phyloP scores from a whole-genome alignment of 169 alveolate genomes.

The Plasmodium berghei region DNA sequence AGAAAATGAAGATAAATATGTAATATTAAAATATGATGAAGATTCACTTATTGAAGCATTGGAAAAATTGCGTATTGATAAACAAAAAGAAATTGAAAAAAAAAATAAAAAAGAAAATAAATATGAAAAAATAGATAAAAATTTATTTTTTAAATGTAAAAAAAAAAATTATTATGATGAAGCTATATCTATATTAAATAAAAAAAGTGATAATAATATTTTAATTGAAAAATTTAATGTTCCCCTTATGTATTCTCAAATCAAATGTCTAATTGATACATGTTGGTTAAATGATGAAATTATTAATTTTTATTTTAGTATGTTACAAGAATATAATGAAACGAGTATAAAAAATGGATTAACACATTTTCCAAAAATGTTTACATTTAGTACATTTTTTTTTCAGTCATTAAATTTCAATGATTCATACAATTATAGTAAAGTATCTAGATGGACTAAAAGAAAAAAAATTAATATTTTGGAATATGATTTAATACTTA shows the following conservation, averaged over 20 bases:
- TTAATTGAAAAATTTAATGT: constrained; percentile 38
- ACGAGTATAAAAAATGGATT: constrained; percentile 17
- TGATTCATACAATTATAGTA: constrained; percentile 85
- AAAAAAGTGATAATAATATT: constrained; percentile 40
- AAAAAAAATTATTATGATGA: constrained; percentile 44
- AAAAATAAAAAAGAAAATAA: not conserved
- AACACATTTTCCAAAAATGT: constrained; percentile 78
- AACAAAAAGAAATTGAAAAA: not conserved
- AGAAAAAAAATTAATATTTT: constrained; percentile 88
- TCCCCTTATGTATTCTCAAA: constrained; percentile 43
- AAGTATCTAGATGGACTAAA: constrained; percentile 90
- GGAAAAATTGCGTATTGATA: constrained; percentile 54
- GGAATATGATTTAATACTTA: constrained; percentile 83
- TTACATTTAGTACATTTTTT: constrained; percentile 90
- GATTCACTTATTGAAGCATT: constrained; percentile 61
- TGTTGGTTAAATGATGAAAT: constrained; percentile 92
- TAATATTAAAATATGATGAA: constrained; percentile 60
- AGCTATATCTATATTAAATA: constrained; percentile 30
- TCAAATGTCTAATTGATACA: constrained; percentile 84
- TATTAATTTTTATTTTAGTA: constrained; percentile 88
- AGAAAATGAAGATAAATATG: constrained; percentile 26
- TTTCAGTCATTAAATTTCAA: constrained; percentile 82
- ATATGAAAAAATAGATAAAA: constrained; percentile 22
- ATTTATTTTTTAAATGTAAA: constrained; percentile 46
- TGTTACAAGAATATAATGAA: constrained; percentile 89